phyloP scores from a whole-genome alignment of 2,329 filamentous ascomycete species.

The Dactylella cylindrospora region DNA sequence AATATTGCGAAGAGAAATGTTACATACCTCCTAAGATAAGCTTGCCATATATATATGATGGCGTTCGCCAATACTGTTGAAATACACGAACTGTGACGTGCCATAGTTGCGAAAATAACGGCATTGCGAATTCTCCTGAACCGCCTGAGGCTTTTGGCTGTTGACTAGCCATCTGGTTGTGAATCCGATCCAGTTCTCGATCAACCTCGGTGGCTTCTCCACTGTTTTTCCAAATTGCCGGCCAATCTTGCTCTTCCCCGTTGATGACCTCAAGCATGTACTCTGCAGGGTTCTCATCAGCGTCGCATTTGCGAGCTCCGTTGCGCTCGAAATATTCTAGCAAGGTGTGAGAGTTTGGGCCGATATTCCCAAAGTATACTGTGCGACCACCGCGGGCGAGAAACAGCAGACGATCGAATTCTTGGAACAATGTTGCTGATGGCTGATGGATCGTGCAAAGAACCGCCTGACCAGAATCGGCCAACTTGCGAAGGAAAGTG shows the following conservation, averaged over 20 bases:
- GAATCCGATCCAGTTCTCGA: conserved; percentile 55
- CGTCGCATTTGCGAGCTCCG: conserved; percentile 65
- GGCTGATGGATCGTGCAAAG: conserved; percentile 65
- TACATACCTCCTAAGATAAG: conserved; percentile 63
- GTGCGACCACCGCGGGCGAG: conserved; percentile 71
- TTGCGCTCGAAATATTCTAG: conserved; percentile 75
- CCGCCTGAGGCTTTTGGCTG: conserved; percentile 55
- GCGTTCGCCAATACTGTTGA: conserved; percentile 88
- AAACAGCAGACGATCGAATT: conserved; percentile 61
- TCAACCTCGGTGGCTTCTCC: conserved; percentile 55
- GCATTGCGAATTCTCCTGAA: conserved; percentile 78
- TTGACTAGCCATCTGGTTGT: conserved; percentile 59
- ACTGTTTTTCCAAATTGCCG: conserved; percentile 56
- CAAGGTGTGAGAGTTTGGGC: conserved; percentile 67
- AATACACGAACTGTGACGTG: conserved; percentile 74
- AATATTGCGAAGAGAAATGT: conserved; percentile 54
- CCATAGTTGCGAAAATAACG: conserved; percentile 67
- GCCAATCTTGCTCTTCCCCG: conserved; percentile 59
- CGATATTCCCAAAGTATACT: conserved; percentile 80
- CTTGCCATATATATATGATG: conserved; percentile 87
- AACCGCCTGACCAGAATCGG: conserved; percentile 60
- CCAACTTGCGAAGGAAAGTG: conserved; percentile 59
- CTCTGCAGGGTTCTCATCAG: conserved; percentile 75
- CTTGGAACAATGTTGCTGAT: conserved; percentile 61
- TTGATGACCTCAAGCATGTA: conserved; percentile 69